phyloP scores from a whole-genome alignment of 2,329 filamentous ascomycete species.

The Ophiostoma ips region DNA sequence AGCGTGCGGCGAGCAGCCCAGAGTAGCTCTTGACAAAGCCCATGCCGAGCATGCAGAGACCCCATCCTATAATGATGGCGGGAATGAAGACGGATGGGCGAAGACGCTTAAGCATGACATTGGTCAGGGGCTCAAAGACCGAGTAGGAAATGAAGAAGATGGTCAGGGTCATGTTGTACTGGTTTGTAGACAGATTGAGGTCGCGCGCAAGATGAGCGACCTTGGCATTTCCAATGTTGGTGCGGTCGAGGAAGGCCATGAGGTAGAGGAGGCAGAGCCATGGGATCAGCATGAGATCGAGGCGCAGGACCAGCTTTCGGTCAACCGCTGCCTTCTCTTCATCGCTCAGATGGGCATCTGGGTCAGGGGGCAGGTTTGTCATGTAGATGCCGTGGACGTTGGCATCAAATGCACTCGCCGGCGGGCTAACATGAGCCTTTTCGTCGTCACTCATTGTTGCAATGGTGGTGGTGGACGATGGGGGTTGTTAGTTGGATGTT shows the following conservation, averaged over 20 bases:
- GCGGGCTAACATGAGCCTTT: slow-evolving; percentile 10
- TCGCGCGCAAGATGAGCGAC: slow-evolving; percentile 40
- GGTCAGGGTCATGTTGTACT: slow-evolving; percentile 64
- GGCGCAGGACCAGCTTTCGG: slow-evolving; percentile 19
- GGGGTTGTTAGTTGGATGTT: neutral
- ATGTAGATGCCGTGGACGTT: neutral
- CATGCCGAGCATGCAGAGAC: slow-evolving; percentile 54
- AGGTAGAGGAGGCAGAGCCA: slow-evolving; percentile 57
- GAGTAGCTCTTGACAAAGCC: slow-evolving; percentile 50
- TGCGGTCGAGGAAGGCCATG: slow-evolving; percentile 59
- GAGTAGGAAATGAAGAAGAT: slow-evolving; percentile 84
- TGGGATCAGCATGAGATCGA: slow-evolving; percentile 23
- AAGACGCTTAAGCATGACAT: slow-evolving; percentile 63
- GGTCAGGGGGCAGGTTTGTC: slow-evolving; percentile 16
- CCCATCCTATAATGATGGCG: slow-evolving; percentile 61
- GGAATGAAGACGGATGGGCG: slow-evolving; percentile 70
- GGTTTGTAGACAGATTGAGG: slow-evolving; percentile 43
- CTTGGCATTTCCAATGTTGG: slow-evolving; percentile 63
- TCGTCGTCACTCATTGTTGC: slow-evolving; percentile 15
- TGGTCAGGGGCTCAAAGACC: slow-evolving; percentile 64
- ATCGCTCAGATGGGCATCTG: slow-evolving; percentile 20
- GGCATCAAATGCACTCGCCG: neutral
- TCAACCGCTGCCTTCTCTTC: slow-evolving; percentile 20
- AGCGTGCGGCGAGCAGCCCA: slow-evolving; percentile 51
- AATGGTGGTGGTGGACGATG: neutral